Percentiles rank a stretch among this genome's conserved stretches.
These are phyloP conservation scores for Colletotrichum sp. DNA, from an alignment of 2,329 filamentous ascomycete genomes.

Conservation along the genomic window DNA sequence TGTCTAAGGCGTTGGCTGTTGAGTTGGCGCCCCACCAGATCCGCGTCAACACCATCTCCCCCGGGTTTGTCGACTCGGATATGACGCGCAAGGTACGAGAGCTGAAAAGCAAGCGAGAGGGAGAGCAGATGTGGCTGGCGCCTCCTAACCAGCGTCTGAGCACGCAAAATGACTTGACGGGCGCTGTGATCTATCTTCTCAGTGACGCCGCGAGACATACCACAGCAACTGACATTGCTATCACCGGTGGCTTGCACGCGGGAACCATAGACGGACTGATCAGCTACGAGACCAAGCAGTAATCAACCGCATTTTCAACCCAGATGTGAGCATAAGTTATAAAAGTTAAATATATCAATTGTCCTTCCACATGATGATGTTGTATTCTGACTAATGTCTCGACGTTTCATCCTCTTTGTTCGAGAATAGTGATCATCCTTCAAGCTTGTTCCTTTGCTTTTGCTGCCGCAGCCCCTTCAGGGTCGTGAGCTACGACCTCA, in stretches of 20 bases:
- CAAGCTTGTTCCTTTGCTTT: neutral
- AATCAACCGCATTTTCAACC: neutral
- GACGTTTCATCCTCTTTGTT: accelerated
- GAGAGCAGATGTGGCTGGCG: constrained; percentile 40
- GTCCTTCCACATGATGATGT: neutral
- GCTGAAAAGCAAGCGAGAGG: constrained; percentile 35
- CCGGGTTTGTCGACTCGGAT: constrained; percentile 41
- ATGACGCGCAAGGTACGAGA: constrained; percentile 36
- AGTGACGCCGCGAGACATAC: constrained; percentile 48
- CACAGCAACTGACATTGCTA: constrained; percentile 47
- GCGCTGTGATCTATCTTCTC: constrained; percentile 46
- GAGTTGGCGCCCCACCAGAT: constrained; percentile 41
- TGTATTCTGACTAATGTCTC: neutral
- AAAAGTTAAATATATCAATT: neutral
- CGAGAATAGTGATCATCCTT: neutral
- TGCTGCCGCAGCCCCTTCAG: neutral
- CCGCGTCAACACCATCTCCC: constrained; percentile 42
- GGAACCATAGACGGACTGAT: constrained; percentile 42
- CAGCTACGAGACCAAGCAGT: constrained; percentile 29
- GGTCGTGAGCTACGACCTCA: neutral
- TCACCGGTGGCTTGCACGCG: constrained; percentile 47
- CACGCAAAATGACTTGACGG: constrained; percentile 45
- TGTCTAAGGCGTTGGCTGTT: constrained; percentile 41
- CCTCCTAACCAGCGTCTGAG: constrained; percentile 44
- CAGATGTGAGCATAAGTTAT: neutral